Conservation (phyloP, 345 rosid species). For the Eutrema japonicum region DNA sequence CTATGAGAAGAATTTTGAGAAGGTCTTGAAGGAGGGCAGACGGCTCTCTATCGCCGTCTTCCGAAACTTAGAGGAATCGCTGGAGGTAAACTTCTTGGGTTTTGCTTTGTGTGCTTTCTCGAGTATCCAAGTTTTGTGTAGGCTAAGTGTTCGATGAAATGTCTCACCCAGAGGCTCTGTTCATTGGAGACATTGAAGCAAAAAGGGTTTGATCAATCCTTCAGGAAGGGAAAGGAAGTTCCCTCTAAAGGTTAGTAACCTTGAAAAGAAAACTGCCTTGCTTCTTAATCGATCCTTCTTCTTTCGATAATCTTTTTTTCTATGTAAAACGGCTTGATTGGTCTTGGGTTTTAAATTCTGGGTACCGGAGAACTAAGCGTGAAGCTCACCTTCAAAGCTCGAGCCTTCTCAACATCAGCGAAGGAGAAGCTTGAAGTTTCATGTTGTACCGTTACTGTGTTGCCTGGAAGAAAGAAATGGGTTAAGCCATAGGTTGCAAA, state of each 20-base stretch:
- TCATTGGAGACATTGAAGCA: conserved; percentile 69
- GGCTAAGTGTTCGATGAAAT: conserved; percentile 37
- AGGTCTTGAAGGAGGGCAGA: conserved; percentile 98
- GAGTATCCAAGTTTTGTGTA: neutral
- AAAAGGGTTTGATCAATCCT: conserved; percentile 86
- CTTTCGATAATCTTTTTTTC: neutral
- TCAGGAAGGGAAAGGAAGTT: conserved; percentile 93
- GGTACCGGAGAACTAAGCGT: conserved; percentile 79
- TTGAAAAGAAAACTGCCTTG: neutral
- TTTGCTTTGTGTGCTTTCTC: neutral
- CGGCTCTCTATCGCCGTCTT: conserved; percentile 87
- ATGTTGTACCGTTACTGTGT: conserved; percentile 73
- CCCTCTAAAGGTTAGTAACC: conserved; percentile 72
- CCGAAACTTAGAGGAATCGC: conserved; percentile 95
- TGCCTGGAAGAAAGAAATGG: conserved; percentile 96
- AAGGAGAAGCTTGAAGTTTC: conserved; percentile 83
- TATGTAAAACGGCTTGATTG: neutral
- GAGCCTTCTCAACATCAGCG: conserved; percentile 75
- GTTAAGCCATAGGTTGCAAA: conserved; percentile 82
- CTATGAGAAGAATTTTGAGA: too few species aligned
- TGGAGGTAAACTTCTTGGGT: conserved; percentile 62
- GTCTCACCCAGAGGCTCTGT: conserved; percentile 22
- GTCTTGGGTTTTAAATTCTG: conserved; percentile 57
- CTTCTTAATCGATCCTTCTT: neutral
- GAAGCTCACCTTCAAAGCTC: conserved; percentile 80